Base-by-base conservation (phyloP, 768 basidiomycete species). In the Lentinula raphanica region DNA sequence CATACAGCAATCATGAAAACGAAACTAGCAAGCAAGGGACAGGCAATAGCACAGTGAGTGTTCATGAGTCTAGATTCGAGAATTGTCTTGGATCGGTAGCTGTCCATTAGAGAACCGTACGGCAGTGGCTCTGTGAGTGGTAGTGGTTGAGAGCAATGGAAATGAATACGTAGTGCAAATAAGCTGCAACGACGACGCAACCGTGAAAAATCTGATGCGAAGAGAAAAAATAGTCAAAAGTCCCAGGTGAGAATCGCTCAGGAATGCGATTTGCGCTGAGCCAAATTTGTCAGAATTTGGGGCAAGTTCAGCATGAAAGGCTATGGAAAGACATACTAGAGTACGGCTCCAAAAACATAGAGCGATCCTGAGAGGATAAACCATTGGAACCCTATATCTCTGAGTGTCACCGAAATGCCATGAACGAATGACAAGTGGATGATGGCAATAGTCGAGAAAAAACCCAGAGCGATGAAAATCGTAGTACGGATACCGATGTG, bases 161-260 rank as follows among this genome's bases (percentile, higher is more conserved):
- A 58, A 90, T 76, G 63, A 76, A 71, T 29, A 71, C 70, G 71
- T 86, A 91, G 63, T 90, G 88, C 12, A 82, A 75, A 63, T 86
- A 69, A 31, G 87, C 88, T 6, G 87, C 90, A 25, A 85, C 70
- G 54, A 92, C 75, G 39, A 94, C 92, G 65, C 81, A 85, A 60
- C 85, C 69, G 67, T 95, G 94, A 71, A 97, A 95, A 64, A 96
- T 88, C 71, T 95, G 91, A 74, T 96, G 94, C n/a, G 89, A 92
- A 0, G 88, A 80, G 56, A 86, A 79, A 65, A 91, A 80, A 65
- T 81, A 79, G 72, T 94, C 92, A 71, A 94, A 94, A 62, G 71
- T 81, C 35, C 92, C 92, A 4, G 91, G 91, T 8, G 77, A 74
- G 59, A 85, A 72, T 32, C 84, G 77, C 66, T 95, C 93, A 38